Percentiles rank a stretch among this genome's conserved stretches.
phyloP scores from a whole-genome alignment of 768 basidiomycete genomes.

The Boletus rubescentipes region DNA sequence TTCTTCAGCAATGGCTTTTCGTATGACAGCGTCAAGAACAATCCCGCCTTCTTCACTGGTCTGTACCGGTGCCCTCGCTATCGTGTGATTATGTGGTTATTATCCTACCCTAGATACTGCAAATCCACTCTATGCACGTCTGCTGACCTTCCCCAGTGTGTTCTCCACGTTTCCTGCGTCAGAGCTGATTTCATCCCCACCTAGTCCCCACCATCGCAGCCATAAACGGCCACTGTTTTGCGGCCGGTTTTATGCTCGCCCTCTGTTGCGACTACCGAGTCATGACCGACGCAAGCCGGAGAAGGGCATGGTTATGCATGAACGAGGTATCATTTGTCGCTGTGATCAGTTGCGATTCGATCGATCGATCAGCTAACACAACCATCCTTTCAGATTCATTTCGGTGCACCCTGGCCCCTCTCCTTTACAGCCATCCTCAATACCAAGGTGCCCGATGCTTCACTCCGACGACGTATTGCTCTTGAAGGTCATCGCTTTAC shows the following conservation, averaged over 20 bases:
- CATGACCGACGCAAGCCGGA: constrained; percentile 78
- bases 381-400: constrained; percentile 56
- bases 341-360: background rate
- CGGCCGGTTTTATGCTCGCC: constrained; percentile 77
- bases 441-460: constrained; percentile 61
- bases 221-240: constrained; percentile 85
- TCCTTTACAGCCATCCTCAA: constrained; percentile 64
- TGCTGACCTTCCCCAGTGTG: constrained; percentile 78
- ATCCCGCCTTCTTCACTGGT: constrained; percentile 71
- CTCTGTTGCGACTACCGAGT: constrained; percentile 86
- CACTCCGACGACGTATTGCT: constrained; percentile 65
- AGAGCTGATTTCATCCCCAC: constrained; percentile 3
- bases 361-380: background rate
- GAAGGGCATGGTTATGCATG: constrained; percentile 87
- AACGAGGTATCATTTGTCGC: constrained; percentile 61
- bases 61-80: constrained; percentile 14
- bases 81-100: background rate
- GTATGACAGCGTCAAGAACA: constrained; percentile 47
- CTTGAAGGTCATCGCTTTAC: constrained; percentile 82
- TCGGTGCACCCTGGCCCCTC: constrained; percentile 78
- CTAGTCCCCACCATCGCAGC: constrained; percentile 77
- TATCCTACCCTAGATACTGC: constrained; percentile 52
- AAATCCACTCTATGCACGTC: constrained; percentile 66
- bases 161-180: background rate
- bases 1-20: constrained; percentile 89